Evolutionary conservation across 2,329 filamentous ascomycete species (phyloP), one percentile per base, ranked within the genome.

Genomic region (Trichoderma sp.): DNA sequence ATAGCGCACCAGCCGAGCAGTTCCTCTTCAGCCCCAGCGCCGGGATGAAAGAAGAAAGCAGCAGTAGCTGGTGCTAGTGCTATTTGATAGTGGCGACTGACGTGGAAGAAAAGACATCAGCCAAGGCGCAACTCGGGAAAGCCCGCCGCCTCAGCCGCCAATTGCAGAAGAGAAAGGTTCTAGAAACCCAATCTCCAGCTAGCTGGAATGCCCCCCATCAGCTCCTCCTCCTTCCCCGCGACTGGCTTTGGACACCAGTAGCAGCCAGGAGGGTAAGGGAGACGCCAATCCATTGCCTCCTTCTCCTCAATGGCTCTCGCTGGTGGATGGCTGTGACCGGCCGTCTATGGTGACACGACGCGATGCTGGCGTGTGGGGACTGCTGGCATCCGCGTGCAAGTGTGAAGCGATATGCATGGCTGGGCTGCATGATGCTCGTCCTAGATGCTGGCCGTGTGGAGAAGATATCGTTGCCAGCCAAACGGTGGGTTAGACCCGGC

Each of bases 311-410:
- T 54, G 28, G 39, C 39, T 46, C 63, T 58, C 24, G 34, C 10
- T 56, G 60, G 49, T 69, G 67, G 67, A 30, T 69, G 67, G 67
- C 18, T 43, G 34, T 43, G 26, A 64, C 67, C 65, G 67, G 67
- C 67, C 59, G 30, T 18, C 67, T 59, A 51, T 59, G 60, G 67
- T 69, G 67, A 69, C 67, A 69, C 67, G 67, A 69, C 21, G 60
- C 67, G 67, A 60, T 60, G 59, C 46, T 69, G 67, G 67, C 67
- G 60, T 69, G 67, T 54, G 67, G 60, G 65, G 67, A 39, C 54
- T 51, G 64, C 21, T n/a, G 34, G 34, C 21, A n/a, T 21, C 8
- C 21, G 46, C 21, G 67, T 69, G 32, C 63, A 52, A 52, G 59
- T 68, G 66, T 39, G 39, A 37, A 37, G 37, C 56, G 28, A 49